A percentile compares a stretch with the other conserved stretches of the same genome.
Evolutionary conservation across 306 rosid genomes (phyloP).

Genomic region (Prosopis cineraria): DNA sequence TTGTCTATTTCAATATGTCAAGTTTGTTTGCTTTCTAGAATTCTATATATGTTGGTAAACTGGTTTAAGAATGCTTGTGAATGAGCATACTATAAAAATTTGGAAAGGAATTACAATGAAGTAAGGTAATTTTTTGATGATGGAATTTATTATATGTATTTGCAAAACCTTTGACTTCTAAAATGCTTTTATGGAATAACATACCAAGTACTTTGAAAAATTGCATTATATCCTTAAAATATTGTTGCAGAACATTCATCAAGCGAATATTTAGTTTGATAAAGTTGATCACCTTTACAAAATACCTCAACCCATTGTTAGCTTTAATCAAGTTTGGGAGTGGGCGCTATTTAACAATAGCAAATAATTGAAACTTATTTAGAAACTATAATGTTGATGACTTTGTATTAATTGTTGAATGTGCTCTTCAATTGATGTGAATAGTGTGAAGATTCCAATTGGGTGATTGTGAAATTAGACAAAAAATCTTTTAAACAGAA

Average conservation of each 20-base stretch:
- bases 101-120: slow-evolving; percentile 23
- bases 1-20: background rate
- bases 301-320: background rate
- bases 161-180: background rate
- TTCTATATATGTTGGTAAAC: background rate
- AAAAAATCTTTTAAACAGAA: background rate
- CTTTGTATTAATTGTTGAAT: background rate
- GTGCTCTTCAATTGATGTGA: background rate
- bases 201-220: background rate
- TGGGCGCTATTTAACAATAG: background rate
- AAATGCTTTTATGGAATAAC: background rate
- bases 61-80: slow-evolving; percentile 17
- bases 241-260: background rate
- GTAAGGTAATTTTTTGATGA: background rate
- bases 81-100: background rate
- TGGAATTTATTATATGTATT: background rate
- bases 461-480: background rate
- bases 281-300: background rate
- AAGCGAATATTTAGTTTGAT: background rate
- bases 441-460: background rate
- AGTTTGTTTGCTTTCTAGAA: background rate
- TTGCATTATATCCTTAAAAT: background rate
- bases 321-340: background rate
- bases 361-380: background rate
- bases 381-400: background rate